Base-by-base conservation (phyloP, 2,329 filamentous ascomycete genomes). In the Rasamsonia emersonii region DNA sequence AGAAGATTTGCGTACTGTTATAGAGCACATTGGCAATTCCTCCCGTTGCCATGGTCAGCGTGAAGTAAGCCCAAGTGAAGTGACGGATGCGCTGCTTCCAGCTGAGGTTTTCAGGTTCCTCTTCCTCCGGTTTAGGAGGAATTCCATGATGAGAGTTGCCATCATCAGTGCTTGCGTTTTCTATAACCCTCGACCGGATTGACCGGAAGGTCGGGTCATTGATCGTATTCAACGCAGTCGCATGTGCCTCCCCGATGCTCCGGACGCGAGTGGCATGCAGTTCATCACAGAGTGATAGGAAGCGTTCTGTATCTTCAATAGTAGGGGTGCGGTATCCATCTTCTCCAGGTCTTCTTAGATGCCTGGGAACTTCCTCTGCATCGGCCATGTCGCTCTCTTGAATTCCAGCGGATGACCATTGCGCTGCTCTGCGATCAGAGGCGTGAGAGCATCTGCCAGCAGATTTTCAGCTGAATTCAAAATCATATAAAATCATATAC, bases 61-160 rank as follows among this genome's bases (percentile, higher is more conserved):
- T 84, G 47, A 86, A 89, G 69, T 78, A 89, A 0, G 82, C 86
- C 83, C 83, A 89, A 1, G 75, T 78, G 41, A 77, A 70, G 56
- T 79, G 75, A 30, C 69, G 58, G 26, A 78, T 67, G n/a, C 75
- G 59, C 41, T 74, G 61, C 40, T 61, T 67, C 60, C 70, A 74
- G 26, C 56, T 50, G 13, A 71, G 50, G 10, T 9, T 45, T 38
- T 4, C 40, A 37, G 9, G 50, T n/a, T n/a, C n/a, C 41, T 18
- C n/a, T n/a, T n/a, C n/a, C n/a, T n/a, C n/a, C n/a, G n/a, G n/a
- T n/a, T n/a, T n/a, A n/a, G n/a, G n/a, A n/a, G n/a, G n/a, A n/a
- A n/a, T n/a, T n/a, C n/a, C n/a, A n/a, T n/a, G n/a, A n/a, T n/a
- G n/a, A n/a, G n/a, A n/a, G n/a, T n/a, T n/a, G n/a, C n/a, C n/a